These are phyloP conservation scores for cucumber (Cucumis sativus) DNA, from an alignment of 306 rosid genomes.

Conservation along the genomic window Cucumber_9930_V3 NC_026661.2:14555501-14556000, in stretches of 20 bases:
- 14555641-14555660: background rate
- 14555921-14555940: background rate
- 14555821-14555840: conserved; percentile 23
- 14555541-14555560: no score
- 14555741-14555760: background rate
- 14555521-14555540: no score
- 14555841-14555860: conserved; percentile 29
- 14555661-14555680: background rate
- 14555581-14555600: background rate
- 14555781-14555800: background rate
- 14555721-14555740: no score
- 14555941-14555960: background rate
- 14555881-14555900: conserved; percentile 13
- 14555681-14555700: background rate
- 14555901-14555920: conserved; percentile 13
- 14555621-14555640: background rate
- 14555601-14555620: background rate
- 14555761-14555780: background rate
- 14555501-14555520: no score
- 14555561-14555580: background rate
- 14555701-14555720: background rate
- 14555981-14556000: conserved; percentile 34
- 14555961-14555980: conserved; percentile 25
- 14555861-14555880: conserved; percentile 30
- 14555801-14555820: conserved; percentile 14